Conservation (phyloP, 2,329 filamentous ascomycete species). For the Penicillium sclerotiorum region DNA sequence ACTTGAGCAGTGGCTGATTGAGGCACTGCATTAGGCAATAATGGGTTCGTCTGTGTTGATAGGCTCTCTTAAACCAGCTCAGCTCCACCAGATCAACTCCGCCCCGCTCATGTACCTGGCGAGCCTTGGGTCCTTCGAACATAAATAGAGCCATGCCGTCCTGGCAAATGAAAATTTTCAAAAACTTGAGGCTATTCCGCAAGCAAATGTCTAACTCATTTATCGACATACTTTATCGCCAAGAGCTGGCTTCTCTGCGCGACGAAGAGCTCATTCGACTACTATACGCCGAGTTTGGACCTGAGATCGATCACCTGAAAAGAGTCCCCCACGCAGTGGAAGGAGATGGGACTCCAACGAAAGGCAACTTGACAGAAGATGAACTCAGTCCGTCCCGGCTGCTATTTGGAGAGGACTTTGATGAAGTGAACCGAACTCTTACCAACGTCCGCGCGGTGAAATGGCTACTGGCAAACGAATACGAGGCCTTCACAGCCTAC, state of each 20-base stretch:
- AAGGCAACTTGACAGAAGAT: neutral
- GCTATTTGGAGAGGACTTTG: neutral
- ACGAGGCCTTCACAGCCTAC: neutral
- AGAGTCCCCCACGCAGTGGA: neutral
- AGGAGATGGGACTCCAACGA: neutral
- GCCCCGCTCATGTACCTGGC: neutral
- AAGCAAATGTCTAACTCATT: neutral
- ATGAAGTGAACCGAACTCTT: constrained; percentile 3
- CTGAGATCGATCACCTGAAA: constrained; percentile 1
- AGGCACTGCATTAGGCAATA: too few species aligned
- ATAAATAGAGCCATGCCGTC: neutral
- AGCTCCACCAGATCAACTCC: neutral
- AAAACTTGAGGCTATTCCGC: neutral
- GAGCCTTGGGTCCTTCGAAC: neutral
- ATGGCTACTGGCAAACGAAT: constrained; percentile 2
- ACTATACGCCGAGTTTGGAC: neutral
- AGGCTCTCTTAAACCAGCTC: neutral
- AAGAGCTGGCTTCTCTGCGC: neutral
- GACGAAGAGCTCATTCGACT: neutral
- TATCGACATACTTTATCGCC: neutral
- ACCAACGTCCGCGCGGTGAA: constrained; percentile 2
- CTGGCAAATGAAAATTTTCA: too few species aligned
- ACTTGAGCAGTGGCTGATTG: too few species aligned
- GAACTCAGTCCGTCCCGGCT: neutral
- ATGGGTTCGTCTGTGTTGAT: too few species aligned